Percentiles rank a stretch among this genome's conserved stretches.
These are phyloP conservation scores for Solanum gracilifrons DNA, from an alignment of 257 asterid genomes.

Conservation along the genomic window DNA sequence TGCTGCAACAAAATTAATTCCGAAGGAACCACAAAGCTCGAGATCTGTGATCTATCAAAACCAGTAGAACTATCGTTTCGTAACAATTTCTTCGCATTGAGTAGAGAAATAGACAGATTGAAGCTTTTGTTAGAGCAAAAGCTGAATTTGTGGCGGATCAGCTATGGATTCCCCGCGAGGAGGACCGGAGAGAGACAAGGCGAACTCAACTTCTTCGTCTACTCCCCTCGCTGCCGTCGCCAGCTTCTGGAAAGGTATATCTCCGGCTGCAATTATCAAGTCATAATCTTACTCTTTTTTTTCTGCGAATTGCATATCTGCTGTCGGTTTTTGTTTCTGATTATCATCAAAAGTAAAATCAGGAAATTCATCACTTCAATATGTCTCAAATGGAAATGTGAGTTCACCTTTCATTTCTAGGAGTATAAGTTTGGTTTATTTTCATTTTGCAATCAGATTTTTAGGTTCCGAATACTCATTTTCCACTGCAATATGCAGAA, in stretches of 20 bases:
- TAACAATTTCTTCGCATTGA: neutral
- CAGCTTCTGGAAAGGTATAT: slow-evolving; percentile 85
- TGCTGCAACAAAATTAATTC: neutral
- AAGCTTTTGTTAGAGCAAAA: neutral
- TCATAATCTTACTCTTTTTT: neutral
- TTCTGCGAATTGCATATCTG: neutral
- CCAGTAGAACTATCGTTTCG: neutral
- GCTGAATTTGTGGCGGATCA: neutral
- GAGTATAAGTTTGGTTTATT: neutral
- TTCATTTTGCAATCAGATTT: neutral
- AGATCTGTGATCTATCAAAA: neutral
- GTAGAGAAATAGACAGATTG: neutral
- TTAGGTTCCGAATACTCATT: neutral
- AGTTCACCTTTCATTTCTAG: neutral
- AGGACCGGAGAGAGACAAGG: slow-evolving; percentile 70
- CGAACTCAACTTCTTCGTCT: slow-evolving; percentile 49
- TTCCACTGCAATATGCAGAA: neutral
- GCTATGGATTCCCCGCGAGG: slow-evolving; percentile 21
- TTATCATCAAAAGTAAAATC: neutral
- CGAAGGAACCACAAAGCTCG: neutral
- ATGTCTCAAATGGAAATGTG: neutral
- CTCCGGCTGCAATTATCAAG: neutral
- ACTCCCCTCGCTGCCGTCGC: slow-evolving; percentile 61
- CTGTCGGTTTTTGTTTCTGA: neutral
- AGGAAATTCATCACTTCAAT: neutral